Conservation (phyloP, 2,329 filamentous ascomycete species). For the Fusarium pseudoanthophilum region DNA sequence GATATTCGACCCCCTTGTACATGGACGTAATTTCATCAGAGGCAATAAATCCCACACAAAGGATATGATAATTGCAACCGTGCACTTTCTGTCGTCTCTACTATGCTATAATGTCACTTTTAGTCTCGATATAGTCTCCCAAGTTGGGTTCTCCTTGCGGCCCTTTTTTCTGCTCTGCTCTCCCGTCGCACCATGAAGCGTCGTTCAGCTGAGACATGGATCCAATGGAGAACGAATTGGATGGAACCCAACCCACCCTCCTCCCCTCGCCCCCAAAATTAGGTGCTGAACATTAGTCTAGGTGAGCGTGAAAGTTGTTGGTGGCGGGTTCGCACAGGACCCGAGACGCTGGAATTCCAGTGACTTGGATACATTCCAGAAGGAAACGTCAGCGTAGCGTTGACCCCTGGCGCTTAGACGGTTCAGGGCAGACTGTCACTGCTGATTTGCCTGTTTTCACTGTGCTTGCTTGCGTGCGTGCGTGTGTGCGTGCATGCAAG, state of each 20-base stretch:
- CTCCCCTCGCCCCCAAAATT: background rate
- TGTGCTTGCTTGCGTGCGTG: background rate
- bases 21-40: constrained; percentile 16
- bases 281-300: background rate
- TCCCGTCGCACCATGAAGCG: constrained; percentile 12
- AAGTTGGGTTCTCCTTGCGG: constrained; percentile 18
- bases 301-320: background rate
- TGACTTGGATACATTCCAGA: constrained; percentile 33
- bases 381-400: background rate
- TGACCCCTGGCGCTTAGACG: background rate
- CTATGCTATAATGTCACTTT: background rate
- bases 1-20: constrained; percentile 19
- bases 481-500: background rate
- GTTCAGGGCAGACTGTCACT: background rate
- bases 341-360: constrained; percentile 33
- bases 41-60: constrained; percentile 29
- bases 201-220: constrained; percentile 3
- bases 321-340: background rate
- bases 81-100: constrained; percentile 3
- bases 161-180: background rate
- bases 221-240: background rate
- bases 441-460: constrained; percentile 7
- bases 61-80: constrained; percentile 6
- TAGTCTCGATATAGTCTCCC: background rate
- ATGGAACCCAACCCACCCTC: background rate